Evolutionary conservation across 768 basidiomycete genomes (phyloP).

Genomic region (Hemileccinum impolitum): DNA sequence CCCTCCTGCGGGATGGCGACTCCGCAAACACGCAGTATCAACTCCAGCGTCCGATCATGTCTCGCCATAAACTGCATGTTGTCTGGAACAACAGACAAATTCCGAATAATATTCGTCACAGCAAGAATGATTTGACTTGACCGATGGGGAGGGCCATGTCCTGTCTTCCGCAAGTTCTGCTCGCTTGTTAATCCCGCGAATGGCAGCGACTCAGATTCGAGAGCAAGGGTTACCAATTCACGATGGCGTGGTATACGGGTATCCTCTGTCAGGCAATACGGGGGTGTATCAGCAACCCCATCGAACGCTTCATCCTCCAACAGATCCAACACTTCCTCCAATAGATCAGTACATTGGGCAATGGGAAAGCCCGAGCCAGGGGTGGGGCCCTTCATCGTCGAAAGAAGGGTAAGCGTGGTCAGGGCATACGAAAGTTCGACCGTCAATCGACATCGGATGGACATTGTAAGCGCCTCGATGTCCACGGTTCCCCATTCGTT

Average conservation of each 20-base stretch:
- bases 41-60: conserved; percentile 59
- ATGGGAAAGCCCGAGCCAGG: conserved; percentile 65
- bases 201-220: conserved; percentile 54
- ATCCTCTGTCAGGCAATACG: conserved; percentile 27
- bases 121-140: conserved; percentile 61
- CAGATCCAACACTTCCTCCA: conserved; percentile 85
- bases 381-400: conserved; percentile 69
- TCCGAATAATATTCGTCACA: conserved; percentile 79
- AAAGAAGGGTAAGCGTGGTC: conserved; percentile 80
- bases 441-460: conserved; percentile 79
- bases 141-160: conserved; percentile 58
- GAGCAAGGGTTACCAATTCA: conserved; percentile 55
- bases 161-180: conserved; percentile 49
- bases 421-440: conserved; percentile 87
- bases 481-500: conserved; percentile 89
- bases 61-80: conserved; percentile 66
- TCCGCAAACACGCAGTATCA: conserved; percentile 67
- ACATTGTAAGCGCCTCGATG: conserved; percentile 91
- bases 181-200: conserved; percentile 52
- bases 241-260: conserved; percentile 57
- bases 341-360: conserved; percentile 68
- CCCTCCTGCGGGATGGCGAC: conserved; percentile 37
- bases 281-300: conserved; percentile 34
- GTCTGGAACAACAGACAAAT: conserved; percentile 72
- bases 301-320: conserved; percentile 80